Evolutionary conservation across 1,284 basidiomycete genomes (phyloP), one percentile per base, ranked within the genome.

Genomic region (Leccinum pachyderme): DNA sequence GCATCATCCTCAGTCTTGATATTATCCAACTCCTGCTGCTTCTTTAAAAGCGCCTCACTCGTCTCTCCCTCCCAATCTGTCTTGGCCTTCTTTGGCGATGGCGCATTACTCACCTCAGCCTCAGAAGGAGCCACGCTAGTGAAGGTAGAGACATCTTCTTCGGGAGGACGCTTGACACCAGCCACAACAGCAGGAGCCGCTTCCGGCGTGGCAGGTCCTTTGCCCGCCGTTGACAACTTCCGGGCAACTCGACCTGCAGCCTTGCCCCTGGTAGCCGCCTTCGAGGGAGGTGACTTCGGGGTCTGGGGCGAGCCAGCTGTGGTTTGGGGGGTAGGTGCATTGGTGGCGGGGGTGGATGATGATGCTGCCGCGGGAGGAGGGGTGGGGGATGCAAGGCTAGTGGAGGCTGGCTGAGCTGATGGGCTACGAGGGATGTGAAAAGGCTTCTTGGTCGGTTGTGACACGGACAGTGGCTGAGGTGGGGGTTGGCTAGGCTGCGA

Each of bases 1-100:
- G 86, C 79, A 24, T 89, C 85, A 44, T 87, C 86, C 37, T 83
- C 81, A 1, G 82, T 82, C 73, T 86, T 82, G 63, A 84, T 77
- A 46, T 75, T 80, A 22, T 85, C 82, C 5, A 80, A 68, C 45
- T 77, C 77, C 55, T 82, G 81, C 24, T 79, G 73, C 67, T 80
- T 82, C 72, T 80, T 82, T 59, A 75, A 64, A 51, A 81, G 63
- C 25, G 72, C 77, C 43, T 86, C 83, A 58, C 73, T 83, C 8
- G 77, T 71, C 39, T 79, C 74, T 15, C 80, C 80, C 47, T 86
- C 85, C 82, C 83, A 87, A 52, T 90, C 86, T 12, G 77, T 81
- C 75, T 84, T 89, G 41, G 72, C 64, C 50, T 85, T 82, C 72
- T 91, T 91, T 18, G 86, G 82, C 4, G 87, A 83, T 2, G 84